These are phyloP conservation scores for Ampelomyces quisqualis DNA, from an alignment of 2,329 filamentous ascomycete species.

Conservation along the genomic window DNA sequence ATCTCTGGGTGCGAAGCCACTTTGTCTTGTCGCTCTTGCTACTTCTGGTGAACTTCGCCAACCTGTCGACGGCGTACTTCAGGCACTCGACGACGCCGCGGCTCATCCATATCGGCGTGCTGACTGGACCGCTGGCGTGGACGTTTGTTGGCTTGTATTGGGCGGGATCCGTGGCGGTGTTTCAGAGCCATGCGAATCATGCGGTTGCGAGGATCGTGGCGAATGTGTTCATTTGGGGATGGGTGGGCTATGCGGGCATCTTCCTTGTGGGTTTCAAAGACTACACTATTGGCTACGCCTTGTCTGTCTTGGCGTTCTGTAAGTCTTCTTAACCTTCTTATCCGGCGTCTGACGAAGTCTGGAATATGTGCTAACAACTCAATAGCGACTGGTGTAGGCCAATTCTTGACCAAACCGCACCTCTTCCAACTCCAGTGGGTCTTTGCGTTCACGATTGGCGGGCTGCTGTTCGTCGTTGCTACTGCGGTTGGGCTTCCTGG, in stretches of 20 bases:
- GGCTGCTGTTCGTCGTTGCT: conserved; percentile 68
- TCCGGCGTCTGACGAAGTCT: too few relatives aligned
- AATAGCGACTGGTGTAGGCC: conserved; percentile 68
- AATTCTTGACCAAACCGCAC: conserved; percentile 71
- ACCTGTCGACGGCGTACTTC: conserved; percentile 77
- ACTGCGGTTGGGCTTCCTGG: conserved; percentile 65
- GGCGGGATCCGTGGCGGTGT: conserved; percentile 81
- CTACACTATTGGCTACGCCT: conserved; percentile 74
- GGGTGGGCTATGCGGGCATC: conserved; percentile 73
- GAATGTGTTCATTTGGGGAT: conserved; percentile 85
- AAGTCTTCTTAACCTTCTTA: too few relatives aligned
- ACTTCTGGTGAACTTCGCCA: conserved; percentile 77
- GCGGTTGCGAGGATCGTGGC: conserved; percentile 75
- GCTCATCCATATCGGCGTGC: conserved; percentile 73
- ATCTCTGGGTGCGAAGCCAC: conserved; percentile 75
- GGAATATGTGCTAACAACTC: conserved; percentile 3
- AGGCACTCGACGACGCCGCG: conserved; percentile 70
- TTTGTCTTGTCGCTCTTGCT: conserved; percentile 77
- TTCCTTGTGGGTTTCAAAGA: conserved; percentile 75
- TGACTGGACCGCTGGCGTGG: conserved; percentile 80
- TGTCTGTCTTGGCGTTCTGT: conserved; percentile 72
- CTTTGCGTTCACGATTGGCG: conserved; percentile 84
- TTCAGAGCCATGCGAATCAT: conserved; percentile 63
- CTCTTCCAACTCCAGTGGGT: conserved; percentile 86
- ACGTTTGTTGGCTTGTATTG: conserved; percentile 85